Conservation (phyloP, 257 asterid species). For the Rehmannia glutinosa region DNA sequence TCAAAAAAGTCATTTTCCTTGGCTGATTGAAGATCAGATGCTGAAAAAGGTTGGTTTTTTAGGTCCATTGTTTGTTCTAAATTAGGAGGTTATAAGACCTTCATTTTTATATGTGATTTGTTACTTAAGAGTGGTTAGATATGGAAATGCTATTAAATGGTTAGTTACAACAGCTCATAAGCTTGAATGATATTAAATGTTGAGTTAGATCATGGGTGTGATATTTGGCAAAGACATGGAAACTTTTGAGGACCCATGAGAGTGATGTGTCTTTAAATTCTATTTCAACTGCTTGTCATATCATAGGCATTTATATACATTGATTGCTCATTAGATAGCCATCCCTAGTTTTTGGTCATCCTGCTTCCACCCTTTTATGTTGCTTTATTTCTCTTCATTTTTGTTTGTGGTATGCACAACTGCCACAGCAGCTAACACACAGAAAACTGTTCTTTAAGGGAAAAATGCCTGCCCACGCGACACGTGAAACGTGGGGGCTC, state of each 20-base stretch:
- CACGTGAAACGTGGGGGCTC: no score
- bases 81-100: background rate
- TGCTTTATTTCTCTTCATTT: no score
- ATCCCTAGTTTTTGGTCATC: no score
- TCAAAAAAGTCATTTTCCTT: background rate
- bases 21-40: background rate
- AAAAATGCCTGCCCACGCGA: no score
- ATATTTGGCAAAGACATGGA: no score
- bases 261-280: background rate
- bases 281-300: background rate
- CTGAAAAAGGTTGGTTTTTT: constrained; percentile 15
- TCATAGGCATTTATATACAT: constrained; percentile 9
- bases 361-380: background rate
- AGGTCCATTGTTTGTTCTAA: constrained; percentile 17
- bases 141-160: constrained; percentile 6
- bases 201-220: no score
- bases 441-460: no score
- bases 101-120: constrained; percentile 1
- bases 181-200: no score
- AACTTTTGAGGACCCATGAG: constrained; percentile 16
- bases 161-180: constrained; percentile 22
- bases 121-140: constrained; percentile 1
- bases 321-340: constrained; percentile 20
- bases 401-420: no score
- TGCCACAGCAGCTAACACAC: no score